A percentile compares a stretch with the other conserved stretches of the same genome.
phyloP scores from a whole-genome alignment of 1,139 yeast species.

The Yamadazyma mexicana region DNA sequence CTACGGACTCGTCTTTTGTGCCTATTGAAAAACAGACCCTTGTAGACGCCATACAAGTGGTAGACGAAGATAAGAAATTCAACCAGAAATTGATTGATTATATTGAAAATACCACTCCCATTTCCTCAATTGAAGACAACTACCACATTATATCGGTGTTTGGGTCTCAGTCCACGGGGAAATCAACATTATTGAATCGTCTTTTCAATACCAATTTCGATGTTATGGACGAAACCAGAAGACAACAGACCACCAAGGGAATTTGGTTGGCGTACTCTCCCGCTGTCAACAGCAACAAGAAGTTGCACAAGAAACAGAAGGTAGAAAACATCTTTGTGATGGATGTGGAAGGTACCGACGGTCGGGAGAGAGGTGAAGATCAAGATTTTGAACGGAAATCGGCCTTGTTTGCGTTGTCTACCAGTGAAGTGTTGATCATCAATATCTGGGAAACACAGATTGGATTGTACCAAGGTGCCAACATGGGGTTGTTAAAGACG shows the following conservation, averaged over 20 bases:
- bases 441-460: conserved; percentile 98
- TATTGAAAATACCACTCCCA: conserved; percentile 34
- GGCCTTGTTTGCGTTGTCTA: conserved; percentile 89
- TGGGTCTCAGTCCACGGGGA: conserved; percentile 97
- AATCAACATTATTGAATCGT: conserved; percentile 83
- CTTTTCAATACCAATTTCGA: conserved; percentile 86
- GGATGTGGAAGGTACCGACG: conserved; percentile 98
- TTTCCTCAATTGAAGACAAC: conserved; percentile 53
- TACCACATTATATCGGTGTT: conserved; percentile 93
- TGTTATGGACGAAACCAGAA: conserved; percentile 83
- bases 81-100: conserved; percentile 39
- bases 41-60: conserved; percentile 66
- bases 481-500: conserved; percentile 91
- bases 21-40: conserved; percentile 35
- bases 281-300: conserved; percentile 24
- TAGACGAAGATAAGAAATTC: conserved; percentile 75
- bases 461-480: conserved; percentile 96
- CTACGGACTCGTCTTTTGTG: conserved; percentile 43
- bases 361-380: conserved; percentile 96
- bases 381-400: conserved; percentile 97
- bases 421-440: conserved; percentile 85
- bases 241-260: conserved; percentile 92
- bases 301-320: conserved; percentile 13
- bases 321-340: conserved; percentile 65
- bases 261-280: conserved; percentile 84